These are phyloP conservation scores for Gaertneriomyces semiglobifer DNA, from an alignment of 192 early-diverging fungal species.

Conservation along the genomic window DNA sequence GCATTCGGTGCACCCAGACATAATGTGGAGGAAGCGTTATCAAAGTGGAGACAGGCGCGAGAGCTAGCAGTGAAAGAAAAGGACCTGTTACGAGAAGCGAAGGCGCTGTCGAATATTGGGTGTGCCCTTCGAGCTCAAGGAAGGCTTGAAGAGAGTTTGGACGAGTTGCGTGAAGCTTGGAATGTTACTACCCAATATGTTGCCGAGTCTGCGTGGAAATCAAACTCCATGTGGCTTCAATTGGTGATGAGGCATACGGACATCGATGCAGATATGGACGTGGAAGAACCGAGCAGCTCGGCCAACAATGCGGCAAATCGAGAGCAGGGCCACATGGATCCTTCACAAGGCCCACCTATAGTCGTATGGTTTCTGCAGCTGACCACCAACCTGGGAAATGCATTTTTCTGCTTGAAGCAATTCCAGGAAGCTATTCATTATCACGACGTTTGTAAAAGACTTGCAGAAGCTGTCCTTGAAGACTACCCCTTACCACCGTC, in stretches of 20 bases:
- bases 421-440: conserved; percentile 44
- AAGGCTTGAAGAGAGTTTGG: conserved; percentile 28
- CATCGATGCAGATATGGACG: conserved; percentile 28
- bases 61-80: conserved; percentile 36
- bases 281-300: conserved; percentile 10
- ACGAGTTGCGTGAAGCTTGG: conserved; percentile 35
- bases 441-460: conserved; percentile 43
- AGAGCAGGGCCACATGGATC: conserved; percentile 21
- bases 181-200: conserved; percentile 37
- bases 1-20: conserved; percentile 26
- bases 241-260: conserved; percentile 38
- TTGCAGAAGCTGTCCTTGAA: conserved; percentile 51
- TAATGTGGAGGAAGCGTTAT: conserved; percentile 34
- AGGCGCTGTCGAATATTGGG: conserved; percentile 38
- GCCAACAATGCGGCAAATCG: not conserved
- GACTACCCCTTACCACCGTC: conserved; percentile 44
- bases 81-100: conserved; percentile 34
- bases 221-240: conserved; percentile 41
- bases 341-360: conserved; percentile 51
- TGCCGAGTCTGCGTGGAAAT: conserved; percentile 14
- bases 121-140: conserved; percentile 35
- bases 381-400: conserved; percentile 51
- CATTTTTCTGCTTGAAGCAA: conserved; percentile 38
- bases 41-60: conserved; percentile 40
- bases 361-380: conserved; percentile 51